Base-by-base conservation (phyloP, 2,329 filamentous ascomycete species). In the Alternaria burnsii region DNA sequence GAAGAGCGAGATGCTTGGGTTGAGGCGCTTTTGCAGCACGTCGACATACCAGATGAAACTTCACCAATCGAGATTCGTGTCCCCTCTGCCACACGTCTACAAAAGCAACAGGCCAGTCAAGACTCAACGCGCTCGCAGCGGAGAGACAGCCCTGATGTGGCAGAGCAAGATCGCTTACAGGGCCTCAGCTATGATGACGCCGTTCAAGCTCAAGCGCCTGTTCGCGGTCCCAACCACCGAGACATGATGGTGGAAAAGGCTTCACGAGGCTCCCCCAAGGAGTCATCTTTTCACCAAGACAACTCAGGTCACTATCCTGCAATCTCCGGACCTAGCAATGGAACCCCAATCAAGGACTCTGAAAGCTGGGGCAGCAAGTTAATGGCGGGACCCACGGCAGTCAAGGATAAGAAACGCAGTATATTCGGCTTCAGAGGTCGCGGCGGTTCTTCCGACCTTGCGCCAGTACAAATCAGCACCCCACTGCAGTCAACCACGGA, bases 1-100 rank as follows among this genome's bases (percentile, higher is more conserved):
- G 86, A 85, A 60, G 95, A 99, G 81, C 89, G 95, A 61, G 95
- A 99, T 79, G 85, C 90, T 44, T 99, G 95, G 95, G 94, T 99
- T 1, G 91, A 96, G 58, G 90, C 92, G 22, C 83, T 99, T 41
- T 82, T 98, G 61, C 90, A 92, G 68, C 97, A 96, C 84, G 94
- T 97, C 41, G 93, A 97, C 71, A 89, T 87, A 72, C 85, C 91
- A 41, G 82, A 85, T 2, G 72, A 77, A 34, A 57, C 65, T 2
- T 75, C 71, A 20, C 73, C 76, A 10, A 57, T 67, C 12, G 75
- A 78, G 83, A 86, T 16, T 85, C 91, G 70, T 38, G 58, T 55
- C 41, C 57, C 69, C 28, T 48, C 50, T 11, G 59, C 70, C 20
- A 53, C 62, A 36, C 71, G 72, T n/a, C 59, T 70, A 53, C 12